Conservation (phyloP, 2,329 filamentous ascomycete species). For the Alternaria angustiovoidea region DNA sequence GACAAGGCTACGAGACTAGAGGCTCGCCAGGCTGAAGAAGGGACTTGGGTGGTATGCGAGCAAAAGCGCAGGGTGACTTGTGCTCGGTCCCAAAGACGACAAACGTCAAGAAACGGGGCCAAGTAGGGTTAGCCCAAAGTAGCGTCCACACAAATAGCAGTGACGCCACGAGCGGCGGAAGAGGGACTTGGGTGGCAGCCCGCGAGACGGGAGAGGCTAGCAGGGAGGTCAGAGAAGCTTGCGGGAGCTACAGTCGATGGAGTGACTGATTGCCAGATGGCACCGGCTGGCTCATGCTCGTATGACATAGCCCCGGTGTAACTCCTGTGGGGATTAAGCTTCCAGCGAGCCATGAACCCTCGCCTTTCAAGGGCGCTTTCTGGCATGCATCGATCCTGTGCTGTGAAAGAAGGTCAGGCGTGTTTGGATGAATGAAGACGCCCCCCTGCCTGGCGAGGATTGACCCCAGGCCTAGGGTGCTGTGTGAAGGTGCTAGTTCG, state of each 20-base stretch:
- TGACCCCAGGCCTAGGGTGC: slow-evolving; percentile 8
- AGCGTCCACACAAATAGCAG: slow-evolving; percentile 48
- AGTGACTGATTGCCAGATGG: slow-evolving; percentile 45
- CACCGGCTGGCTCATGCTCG: slow-evolving; percentile 44
- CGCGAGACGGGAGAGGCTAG: slow-evolving; percentile 49
- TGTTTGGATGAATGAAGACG: slow-evolving; percentile 1
- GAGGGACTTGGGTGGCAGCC: slow-evolving; percentile 41
- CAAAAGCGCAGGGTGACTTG: slow-evolving; percentile 48
- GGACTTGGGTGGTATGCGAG: slow-evolving; percentile 42
- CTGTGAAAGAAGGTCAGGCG: not conserved
- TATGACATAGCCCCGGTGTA: slow-evolving; percentile 53
- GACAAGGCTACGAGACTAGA: slow-evolving; percentile 48
- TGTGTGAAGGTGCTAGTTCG: slow-evolving; percentile 10
- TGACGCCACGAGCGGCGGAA: slow-evolving; percentile 44
- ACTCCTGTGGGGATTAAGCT: slow-evolving; percentile 47
- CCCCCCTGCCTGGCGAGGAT: slow-evolving; percentile 19
- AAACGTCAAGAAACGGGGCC: slow-evolving; percentile 41
- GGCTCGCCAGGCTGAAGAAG: slow-evolving; percentile 34
- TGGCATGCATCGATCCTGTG: not conserved
- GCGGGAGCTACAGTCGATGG: slow-evolving; percentile 49
- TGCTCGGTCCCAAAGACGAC: slow-evolving; percentile 44
- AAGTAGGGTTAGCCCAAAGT: slow-evolving; percentile 36
- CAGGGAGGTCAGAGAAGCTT: slow-evolving; percentile 44
- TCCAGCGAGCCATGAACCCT: slow-evolving; percentile 40
- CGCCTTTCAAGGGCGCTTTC: slow-evolving; percentile 22